phyloP scores from a whole-genome alignment of 2,329 filamentous ascomycete species.

The Beauveria brongniartii region DNA sequence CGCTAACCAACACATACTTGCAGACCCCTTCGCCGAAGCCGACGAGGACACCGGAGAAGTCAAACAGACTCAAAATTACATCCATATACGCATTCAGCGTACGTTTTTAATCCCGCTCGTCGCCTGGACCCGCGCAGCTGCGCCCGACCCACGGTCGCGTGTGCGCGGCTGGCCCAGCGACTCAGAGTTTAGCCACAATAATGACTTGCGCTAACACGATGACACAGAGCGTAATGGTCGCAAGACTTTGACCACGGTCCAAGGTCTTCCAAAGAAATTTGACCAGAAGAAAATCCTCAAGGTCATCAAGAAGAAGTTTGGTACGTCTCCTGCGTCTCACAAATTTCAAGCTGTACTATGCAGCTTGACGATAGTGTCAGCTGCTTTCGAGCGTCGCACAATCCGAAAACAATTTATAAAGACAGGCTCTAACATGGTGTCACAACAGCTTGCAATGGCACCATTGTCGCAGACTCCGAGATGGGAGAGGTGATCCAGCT shows the following conservation, averaged over 20 bases:
- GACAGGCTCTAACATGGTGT: background rate
- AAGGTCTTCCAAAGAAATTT: slow-evolving; percentile 97
- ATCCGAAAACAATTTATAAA: background rate
- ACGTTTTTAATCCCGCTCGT: slow-evolving; percentile 34
- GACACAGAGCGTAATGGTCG: slow-evolving; percentile 95
- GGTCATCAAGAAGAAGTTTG: slow-evolving; percentile 99
- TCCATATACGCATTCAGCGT: slow-evolving; percentile 99
- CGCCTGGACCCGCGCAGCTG: slow-evolving; percentile 2
- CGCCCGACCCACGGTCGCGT: slow-evolving; percentile 4
- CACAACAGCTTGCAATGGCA: slow-evolving; percentile 91
- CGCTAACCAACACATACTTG: slow-evolving; percentile 20
- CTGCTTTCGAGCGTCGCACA: background rate
- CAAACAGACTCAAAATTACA: slow-evolving; percentile 94
- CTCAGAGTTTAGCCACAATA: background rate
- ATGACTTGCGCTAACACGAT: slow-evolving; percentile 30
- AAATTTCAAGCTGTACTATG: background rate
- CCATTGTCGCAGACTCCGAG: slow-evolving; percentile 89
- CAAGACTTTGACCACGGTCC: slow-evolving; percentile 99
- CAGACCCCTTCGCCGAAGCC: slow-evolving; percentile 99
- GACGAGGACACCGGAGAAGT: slow-evolving; percentile 97
- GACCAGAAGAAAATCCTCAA: slow-evolving; percentile 99
- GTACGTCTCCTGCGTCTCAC: slow-evolving; percentile 38
- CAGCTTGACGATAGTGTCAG: background rate
- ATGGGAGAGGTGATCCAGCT: slow-evolving; percentile 99
- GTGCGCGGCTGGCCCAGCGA: background rate